These are phyloP conservation scores for Escallonia rubra DNA, from an alignment of 129 eudicot genomes.

Conservation along the genomic window DNA sequence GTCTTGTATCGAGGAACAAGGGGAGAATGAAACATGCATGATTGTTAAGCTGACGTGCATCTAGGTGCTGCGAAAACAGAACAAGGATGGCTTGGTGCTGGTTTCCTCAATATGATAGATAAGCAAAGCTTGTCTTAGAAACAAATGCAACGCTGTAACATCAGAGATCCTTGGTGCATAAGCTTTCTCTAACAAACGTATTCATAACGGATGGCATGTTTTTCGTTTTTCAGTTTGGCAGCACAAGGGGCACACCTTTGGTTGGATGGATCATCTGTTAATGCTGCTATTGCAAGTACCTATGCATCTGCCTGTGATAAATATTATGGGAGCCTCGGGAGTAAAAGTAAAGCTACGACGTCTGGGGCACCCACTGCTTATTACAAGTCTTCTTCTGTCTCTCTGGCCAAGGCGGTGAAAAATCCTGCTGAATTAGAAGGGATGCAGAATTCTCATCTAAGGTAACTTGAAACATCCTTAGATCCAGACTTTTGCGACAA, in stretches of 20 bases:
- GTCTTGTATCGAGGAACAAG: no score
- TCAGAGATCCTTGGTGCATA: no score
- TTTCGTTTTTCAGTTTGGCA: conserved; percentile 61
- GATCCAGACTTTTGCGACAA: no score
- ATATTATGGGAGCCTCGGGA: conserved; percentile 20
- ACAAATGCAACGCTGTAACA: no score
- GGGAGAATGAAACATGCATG: background rate
- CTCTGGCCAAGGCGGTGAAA: conserved; percentile 82
- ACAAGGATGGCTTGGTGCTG: conserved; percentile 1
- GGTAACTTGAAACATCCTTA: conserved; percentile 35
- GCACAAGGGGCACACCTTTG: conserved; percentile 75
- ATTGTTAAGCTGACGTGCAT: background rate
- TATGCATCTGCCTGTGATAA: conserved; percentile 61
- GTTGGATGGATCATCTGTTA: conserved; percentile 78
- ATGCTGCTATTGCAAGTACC: conserved; percentile 78
- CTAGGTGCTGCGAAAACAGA: background rate
- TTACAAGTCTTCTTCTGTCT: conserved; percentile 64
- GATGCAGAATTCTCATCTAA: conserved; percentile 77
- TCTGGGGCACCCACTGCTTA: conserved; percentile 52
- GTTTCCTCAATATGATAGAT: background rate
- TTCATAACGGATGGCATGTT: background rate
- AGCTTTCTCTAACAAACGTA: no score
- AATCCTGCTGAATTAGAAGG: conserved; percentile 80
- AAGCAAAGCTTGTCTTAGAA: no score
- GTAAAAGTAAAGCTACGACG: conserved; percentile 22